phyloP scores from a whole-genome alignment of 495 filamentous ascomycete genomes.

The Penicillium canariense region DNA sequence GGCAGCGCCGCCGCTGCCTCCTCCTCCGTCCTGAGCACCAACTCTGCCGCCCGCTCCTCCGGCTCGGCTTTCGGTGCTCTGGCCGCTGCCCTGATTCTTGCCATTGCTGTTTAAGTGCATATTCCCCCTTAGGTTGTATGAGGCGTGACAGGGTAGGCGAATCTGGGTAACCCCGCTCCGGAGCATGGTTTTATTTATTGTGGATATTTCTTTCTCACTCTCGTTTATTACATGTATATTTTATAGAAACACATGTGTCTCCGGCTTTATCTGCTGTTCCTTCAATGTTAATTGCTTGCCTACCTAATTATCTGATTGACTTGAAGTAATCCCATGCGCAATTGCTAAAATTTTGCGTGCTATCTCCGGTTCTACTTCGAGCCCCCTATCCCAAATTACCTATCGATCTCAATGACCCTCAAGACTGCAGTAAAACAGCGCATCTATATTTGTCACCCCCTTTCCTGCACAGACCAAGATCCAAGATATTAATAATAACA shows the following conservation, averaged over 20 bases:
- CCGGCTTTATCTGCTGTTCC: neutral
- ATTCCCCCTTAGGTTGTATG: constrained; percentile 9
- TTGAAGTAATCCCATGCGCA: too few relatives aligned
- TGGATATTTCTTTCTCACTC: constrained; percentile 17
- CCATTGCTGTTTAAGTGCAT: constrained; percentile 32
- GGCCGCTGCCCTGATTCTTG: constrained; percentile 28
- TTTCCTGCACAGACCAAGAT: neutral
- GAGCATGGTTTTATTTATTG: constrained; percentile 10
- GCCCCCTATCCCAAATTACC: neutral
- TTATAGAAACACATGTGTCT: constrained; percentile 9
- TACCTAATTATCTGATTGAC: too few relatives aligned
- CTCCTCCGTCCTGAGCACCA: constrained; percentile 20
- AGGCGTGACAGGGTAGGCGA: constrained; percentile 18
- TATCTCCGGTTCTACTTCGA: neutral
- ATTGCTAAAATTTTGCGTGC: too few relatives aligned
- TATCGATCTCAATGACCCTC: neutral
- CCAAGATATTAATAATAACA: neutral
- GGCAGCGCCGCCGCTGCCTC: constrained; percentile 12
- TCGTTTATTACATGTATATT: constrained; percentile 17
- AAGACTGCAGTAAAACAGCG: neutral
- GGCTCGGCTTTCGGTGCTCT: constrained; percentile 34
- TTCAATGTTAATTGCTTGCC: too few relatives aligned
- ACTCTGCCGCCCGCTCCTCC: constrained; percentile 29
- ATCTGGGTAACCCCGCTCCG: constrained; percentile 5
- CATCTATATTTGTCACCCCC: neutral